Evolutionary conservation across 108 stramenopile genomes (phyloP), one percentile per base, ranked within the genome.

Genomic region (Chaetoceros muelleri): DNA sequence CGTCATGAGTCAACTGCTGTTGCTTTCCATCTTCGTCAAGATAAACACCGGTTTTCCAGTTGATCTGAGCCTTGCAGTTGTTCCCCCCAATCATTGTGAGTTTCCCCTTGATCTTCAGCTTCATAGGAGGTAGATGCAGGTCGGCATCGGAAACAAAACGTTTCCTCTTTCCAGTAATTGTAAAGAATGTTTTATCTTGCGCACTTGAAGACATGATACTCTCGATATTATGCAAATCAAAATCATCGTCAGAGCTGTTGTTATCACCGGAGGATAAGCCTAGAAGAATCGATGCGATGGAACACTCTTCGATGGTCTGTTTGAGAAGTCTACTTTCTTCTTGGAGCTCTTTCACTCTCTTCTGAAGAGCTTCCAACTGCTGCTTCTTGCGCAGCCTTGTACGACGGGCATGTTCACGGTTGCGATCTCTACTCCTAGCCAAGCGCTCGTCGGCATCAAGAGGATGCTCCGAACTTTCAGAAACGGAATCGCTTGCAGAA

Each of bases 311-410:
- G 30, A 95, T 58, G 24, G 70, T 73, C 62, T 87, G 87, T 53
- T 72, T 80, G 13, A 95, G 72, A 20, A 58, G 50, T 17, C 68
- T 64, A n/a, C 67, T 60, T 55, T 91, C 87, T 17, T 66, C 75
- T 66, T 90, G 70, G 25, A 95, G 73, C 27, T 75, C 70, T 29
- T 70, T 69, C 7, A 91, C 78, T 46, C 80, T 73, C 10, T 58
- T 45, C 58, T 85, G 87, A n/a, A 95, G 76, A 2, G 61, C 51
- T 62, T 89, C 75, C 48, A 95, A 63, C 58, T 91, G 91, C 30
- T 72, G 80, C 75, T 95, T 95, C 73, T 95, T 95, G 31, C 94
- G 72, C 30, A 87, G 62, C 28, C 94, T 59, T 0, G 94, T 95
- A 45, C 81, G 72, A 26, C 91, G 81, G 16, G 94, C 94, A 58